Evolutionary conservation across 495 filamentous ascomycete species (phyloP).

Genomic region (Collariella sp.): DNA sequence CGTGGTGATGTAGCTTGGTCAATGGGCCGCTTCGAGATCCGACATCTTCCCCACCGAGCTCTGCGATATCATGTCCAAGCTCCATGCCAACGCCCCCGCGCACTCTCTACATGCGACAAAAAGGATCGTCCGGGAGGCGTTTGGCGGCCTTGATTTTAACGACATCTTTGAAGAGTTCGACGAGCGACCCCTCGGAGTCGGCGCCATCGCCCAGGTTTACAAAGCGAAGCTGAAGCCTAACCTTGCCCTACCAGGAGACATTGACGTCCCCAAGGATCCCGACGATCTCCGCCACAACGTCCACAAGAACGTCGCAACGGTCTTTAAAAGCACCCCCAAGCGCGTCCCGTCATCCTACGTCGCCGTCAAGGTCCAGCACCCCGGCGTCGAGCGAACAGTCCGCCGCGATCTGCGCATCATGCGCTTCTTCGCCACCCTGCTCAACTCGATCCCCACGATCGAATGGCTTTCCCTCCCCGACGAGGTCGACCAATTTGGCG

Average conservation of each 20-base stretch:
- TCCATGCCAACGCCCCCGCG: conserved; percentile 89
- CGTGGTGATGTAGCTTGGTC: conserved; percentile 59
- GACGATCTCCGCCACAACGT: conserved; percentile 58
- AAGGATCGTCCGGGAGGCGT: conserved; percentile 67
- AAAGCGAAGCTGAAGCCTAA: conserved; percentile 84
- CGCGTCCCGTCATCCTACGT: conserved; percentile 88
- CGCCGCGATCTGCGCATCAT: conserved; percentile 87
- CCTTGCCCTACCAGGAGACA: conserved; percentile 54
- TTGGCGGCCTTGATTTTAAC: conserved; percentile 67
- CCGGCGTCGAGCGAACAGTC: conserved; percentile 79
- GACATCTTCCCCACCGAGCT: conserved; percentile 96
- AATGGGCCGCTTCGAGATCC: conserved; percentile 96
- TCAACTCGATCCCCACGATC: conserved; percentile 88
- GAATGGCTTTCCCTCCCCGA: conserved; percentile 96
- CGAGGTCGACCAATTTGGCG: conserved; percentile 86
- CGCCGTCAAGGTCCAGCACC: conserved; percentile 93
- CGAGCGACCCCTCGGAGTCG: conserved; percentile 82
- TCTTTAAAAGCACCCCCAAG: conserved; percentile 77
- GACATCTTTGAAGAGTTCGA: conserved; percentile 98
- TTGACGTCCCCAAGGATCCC: conserved; percentile 42
- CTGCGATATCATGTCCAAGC: conserved; percentile 86
- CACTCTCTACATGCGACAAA: conserved; percentile 80
- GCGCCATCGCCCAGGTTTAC: conserved; percentile 97
- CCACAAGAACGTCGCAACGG: conserved; percentile 69
- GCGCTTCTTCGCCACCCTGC: conserved; percentile 76